phyloP scores from a whole-genome alignment of 805 yeast species.

The Cyberlindnera misumaiensis region DNA sequence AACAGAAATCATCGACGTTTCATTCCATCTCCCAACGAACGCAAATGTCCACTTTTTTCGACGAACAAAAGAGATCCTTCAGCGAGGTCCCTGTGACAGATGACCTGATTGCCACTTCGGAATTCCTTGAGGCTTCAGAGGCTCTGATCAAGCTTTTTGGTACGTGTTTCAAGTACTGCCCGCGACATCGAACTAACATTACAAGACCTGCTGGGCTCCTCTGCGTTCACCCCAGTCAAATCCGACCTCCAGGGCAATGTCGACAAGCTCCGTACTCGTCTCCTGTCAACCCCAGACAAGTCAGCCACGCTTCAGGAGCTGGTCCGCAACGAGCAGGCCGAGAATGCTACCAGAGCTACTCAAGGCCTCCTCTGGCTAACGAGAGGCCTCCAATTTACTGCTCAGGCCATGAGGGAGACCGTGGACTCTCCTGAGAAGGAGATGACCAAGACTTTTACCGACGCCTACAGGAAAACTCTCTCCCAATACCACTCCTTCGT shows the following conservation, averaged over 20 bases:
- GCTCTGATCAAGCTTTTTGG: slow-evolving; percentile 77
- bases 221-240: slow-evolving; percentile 82
- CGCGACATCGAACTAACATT: slow-evolving; percentile 2
- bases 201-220: slow-evolving; percentile 64
- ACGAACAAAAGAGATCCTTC: slow-evolving; percentile 67
- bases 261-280: slow-evolving; percentile 60
- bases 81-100: slow-evolving; percentile 63
- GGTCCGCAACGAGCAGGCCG: slow-evolving; percentile 63
- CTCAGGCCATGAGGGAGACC: slow-evolving; percentile 79
- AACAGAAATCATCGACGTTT: too few species aligned
- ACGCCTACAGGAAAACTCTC: slow-evolving; percentile 77
- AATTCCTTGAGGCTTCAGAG: slow-evolving; percentile 78
- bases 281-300: slow-evolving; percentile 55
- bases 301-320: slow-evolving; percentile 71
- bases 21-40: too few species aligned
- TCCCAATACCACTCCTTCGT: slow-evolving; percentile 76
- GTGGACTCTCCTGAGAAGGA: slow-evolving; percentile 55
- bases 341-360: slow-evolving; percentile 67
- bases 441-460: slow-evolving; percentile 70
- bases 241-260: slow-evolving; percentile 86
- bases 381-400: slow-evolving; percentile 86
- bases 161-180: slow-evolving; percentile 21
- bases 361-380: slow-evolving; percentile 87
- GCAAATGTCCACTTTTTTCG: slow-evolving; percentile 70
- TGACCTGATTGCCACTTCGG: slow-evolving; percentile 61